phyloP scores from a whole-genome alignment of 2,329 filamentous ascomycete genomes.

The Pseudogymnoascus sp. region DNA sequence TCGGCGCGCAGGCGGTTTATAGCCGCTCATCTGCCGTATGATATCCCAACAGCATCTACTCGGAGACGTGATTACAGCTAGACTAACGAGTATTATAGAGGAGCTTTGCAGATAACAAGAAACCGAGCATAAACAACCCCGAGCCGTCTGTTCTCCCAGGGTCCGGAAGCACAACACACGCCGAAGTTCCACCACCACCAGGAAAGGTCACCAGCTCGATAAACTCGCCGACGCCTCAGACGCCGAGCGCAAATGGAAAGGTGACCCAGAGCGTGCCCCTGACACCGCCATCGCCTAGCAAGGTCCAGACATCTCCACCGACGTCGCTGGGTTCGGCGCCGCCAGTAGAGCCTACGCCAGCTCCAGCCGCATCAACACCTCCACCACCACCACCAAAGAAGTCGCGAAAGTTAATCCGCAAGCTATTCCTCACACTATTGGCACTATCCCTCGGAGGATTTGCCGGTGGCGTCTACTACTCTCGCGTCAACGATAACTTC shows the following conservation, averaged over 20 bases:
- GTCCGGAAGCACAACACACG: slow-evolving; percentile 30
- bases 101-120: slow-evolving; percentile 47
- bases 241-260: slow-evolving; percentile 32
- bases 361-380: slow-evolving; percentile 25
- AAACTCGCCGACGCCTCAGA: slow-evolving; percentile 25
- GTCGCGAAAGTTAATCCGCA: slow-evolving; percentile 58
- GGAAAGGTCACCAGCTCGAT: slow-evolving; percentile 20
- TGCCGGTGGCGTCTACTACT: slow-evolving; percentile 83
- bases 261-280: slow-evolving; percentile 41
- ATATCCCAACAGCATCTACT: slow-evolving; percentile 13
- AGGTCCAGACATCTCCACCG: slow-evolving; percentile 30
- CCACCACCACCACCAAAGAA: slow-evolving; percentile 33
- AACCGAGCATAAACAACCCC: slow-evolving; percentile 38
- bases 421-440: slow-evolving; percentile 67
- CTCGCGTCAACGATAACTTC: slow-evolving; percentile 91
- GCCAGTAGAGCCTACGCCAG: slow-evolving; percentile 16
- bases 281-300: slow-evolving; percentile 33
- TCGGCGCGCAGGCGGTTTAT: slow-evolving; percentile 32
- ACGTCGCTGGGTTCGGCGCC: slow-evolving; percentile 22
- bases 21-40: slow-evolving; percentile 23
- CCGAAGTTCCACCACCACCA: slow-evolving; percentile 29
- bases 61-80: slow-evolving; percentile 28
- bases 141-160: slow-evolving; percentile 45
- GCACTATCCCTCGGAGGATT: slow-evolving; percentile 72
- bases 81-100: slow-evolving; percentile 34